These are phyloP conservation scores for Dichotomopilus funicola DNA, from an alignment of 2,329 filamentous ascomycete species.

Conservation along the genomic window DNA sequence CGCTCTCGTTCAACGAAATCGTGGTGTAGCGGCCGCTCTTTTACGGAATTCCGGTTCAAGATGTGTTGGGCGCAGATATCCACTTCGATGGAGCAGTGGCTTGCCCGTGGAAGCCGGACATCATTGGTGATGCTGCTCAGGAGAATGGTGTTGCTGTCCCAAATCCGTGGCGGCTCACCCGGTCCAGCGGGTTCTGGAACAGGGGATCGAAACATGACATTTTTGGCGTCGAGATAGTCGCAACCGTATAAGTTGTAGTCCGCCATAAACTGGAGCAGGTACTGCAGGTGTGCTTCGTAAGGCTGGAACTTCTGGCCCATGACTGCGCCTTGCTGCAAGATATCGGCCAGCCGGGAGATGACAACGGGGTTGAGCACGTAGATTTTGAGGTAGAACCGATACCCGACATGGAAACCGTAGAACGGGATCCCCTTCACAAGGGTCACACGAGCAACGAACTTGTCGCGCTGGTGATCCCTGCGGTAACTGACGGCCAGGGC, in stretches of 20 bases:
- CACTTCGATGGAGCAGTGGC: constrained; percentile 83
- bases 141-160: constrained; percentile 71
- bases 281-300: constrained; percentile 90
- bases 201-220: constrained; percentile 66
- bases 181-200: constrained; percentile 63
- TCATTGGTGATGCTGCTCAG: constrained; percentile 54
- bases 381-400: constrained; percentile 85
- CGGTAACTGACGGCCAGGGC: constrained; percentile 82
- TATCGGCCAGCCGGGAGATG: constrained; percentile 80
- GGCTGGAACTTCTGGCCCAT: constrained; percentile 81
- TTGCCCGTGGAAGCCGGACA: constrained; percentile 63
- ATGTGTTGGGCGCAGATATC: constrained; percentile 89
- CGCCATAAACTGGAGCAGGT: constrained; percentile 92
- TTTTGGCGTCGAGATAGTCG: constrained; percentile 69
- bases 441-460: constrained; percentile 84
- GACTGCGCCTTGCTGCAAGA: constrained; percentile 81
- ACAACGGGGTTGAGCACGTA: constrained; percentile 84
- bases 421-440: constrained; percentile 91
- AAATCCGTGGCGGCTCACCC: constrained; percentile 57
- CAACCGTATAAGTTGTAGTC: constrained; percentile 98
- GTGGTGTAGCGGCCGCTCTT: constrained; percentile 74
- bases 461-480: constrained; percentile 62
- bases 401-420: constrained; percentile 92
- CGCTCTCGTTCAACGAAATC: constrained; percentile 70
- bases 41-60: constrained; percentile 69